Percentiles rank a stretch among this genome's conserved stretches.
Evolutionary conservation across 1,284 basidiomycete genomes (phyloP).

Genomic region (Cryptococcus sp.): DNA sequence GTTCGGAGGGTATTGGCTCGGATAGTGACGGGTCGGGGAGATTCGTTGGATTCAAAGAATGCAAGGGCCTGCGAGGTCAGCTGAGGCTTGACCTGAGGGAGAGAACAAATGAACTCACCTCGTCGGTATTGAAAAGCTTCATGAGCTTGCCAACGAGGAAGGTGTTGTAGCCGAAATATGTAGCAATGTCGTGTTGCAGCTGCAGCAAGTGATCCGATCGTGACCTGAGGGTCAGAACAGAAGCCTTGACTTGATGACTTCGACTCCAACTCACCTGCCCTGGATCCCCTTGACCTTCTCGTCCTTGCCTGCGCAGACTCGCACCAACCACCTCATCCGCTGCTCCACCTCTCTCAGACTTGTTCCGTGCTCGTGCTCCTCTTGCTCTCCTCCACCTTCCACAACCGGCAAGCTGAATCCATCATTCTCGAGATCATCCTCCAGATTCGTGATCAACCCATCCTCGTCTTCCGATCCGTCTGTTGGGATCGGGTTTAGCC

Average conservation of each 20-base stretch:
- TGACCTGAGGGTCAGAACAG: constrained; percentile 55
- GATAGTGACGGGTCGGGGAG: constrained; percentile 93
- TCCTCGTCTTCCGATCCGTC: constrained; percentile 46
- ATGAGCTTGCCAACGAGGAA: constrained; percentile 94
- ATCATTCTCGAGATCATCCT: constrained; percentile 58
- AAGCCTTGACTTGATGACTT: too few relatives aligned
- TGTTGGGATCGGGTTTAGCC: constrained; percentile 24
- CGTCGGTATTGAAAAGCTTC: constrained; percentile 84
- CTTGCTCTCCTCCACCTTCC: constrained; percentile 72
- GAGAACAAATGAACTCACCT: constrained; percentile 66
- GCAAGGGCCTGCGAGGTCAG: constrained; percentile 68
- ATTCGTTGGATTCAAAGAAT: constrained; percentile 98
- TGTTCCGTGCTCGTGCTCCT: constrained; percentile 63
- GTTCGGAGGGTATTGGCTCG: constrained; percentile 95
- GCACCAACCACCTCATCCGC: constrained; percentile 81
- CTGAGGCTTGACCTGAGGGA: background rate
- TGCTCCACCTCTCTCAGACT: constrained; percentile 77
- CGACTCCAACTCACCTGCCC: constrained; percentile 70
- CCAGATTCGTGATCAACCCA: constrained; percentile 47
- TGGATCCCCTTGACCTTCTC: constrained; percentile 51
- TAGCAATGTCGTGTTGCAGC: constrained; percentile 78
- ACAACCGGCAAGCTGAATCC: constrained; percentile 75
- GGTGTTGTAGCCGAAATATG: constrained; percentile 96
- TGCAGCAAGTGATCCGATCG: constrained; percentile 87
- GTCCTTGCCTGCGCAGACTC: constrained; percentile 68